These are phyloP conservation scores for Aaosphaeria pasadenensis DNA, from an alignment of 2,329 filamentous ascomycete species.

Conservation along the genomic window DNA sequence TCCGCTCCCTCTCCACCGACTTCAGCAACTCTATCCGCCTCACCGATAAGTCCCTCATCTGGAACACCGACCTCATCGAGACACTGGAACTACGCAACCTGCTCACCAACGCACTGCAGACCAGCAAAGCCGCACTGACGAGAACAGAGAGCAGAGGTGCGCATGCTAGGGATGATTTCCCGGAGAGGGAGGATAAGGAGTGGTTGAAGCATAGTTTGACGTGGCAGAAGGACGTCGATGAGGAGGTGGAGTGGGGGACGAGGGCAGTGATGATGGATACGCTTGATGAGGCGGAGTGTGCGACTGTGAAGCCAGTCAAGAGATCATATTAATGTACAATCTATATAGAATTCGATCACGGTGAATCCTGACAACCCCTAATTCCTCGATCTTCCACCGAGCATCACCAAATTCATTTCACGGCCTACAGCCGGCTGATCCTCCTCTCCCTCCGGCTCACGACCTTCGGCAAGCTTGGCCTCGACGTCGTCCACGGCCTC, in stretches of 20 bases:
- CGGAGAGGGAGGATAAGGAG: slow-evolving; percentile 39
- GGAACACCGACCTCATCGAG: slow-evolving; percentile 50
- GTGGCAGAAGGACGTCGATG: slow-evolving; percentile 42
- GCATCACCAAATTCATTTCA: too few relatives aligned
- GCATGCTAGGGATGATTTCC: slow-evolving; percentile 49
- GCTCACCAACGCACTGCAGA: slow-evolving; percentile 47
- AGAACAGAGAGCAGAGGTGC: slow-evolving; percentile 46
- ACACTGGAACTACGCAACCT: slow-evolving; percentile 48
- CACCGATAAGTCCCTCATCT: slow-evolving; percentile 46
- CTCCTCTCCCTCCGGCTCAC: too few relatives aligned
- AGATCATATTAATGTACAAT: slow-evolving; percentile 38
- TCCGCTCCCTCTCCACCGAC: slow-evolving; percentile 34
- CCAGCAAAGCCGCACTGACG: slow-evolving; percentile 42
- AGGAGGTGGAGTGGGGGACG: slow-evolving; percentile 42
- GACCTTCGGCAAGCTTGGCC: too few relatives aligned
- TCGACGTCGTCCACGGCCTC: too few relatives aligned
- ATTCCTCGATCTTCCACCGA: too few relatives aligned
- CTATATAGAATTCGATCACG: too few relatives aligned
- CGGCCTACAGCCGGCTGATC: too few relatives aligned
- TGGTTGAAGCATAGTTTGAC: slow-evolving; percentile 50
- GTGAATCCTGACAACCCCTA: too few relatives aligned
- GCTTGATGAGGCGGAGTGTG: slow-evolving; percentile 45
- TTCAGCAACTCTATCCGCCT: slow-evolving; percentile 38
- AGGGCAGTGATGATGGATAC: slow-evolving; percentile 43
- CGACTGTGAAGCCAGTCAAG: slow-evolving; percentile 35